Conservation (phyloP, 1,284 basidiomycete species). For the Tetrapyrgos nigripes region DNA sequence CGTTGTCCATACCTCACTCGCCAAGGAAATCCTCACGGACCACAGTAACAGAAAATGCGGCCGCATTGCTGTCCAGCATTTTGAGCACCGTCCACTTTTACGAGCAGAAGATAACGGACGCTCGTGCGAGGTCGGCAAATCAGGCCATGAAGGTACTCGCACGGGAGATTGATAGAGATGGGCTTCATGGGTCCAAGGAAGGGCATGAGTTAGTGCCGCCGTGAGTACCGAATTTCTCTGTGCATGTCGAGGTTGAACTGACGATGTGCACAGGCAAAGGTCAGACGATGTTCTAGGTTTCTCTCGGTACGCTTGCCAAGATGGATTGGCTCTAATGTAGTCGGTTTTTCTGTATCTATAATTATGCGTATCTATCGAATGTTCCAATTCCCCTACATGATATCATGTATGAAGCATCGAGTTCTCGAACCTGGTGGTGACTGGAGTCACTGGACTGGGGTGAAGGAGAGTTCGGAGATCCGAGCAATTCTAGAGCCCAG, state of each 20-base stretch:
- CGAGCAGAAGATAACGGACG: slow-evolving; percentile 52
- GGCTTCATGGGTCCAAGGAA: slow-evolving; percentile 50
- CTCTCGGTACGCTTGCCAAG: slow-evolving; percentile 55
- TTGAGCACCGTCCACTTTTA: slow-evolving; percentile 54
- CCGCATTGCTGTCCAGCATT: slow-evolving; percentile 49
- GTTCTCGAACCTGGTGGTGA: no score
- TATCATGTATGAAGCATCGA: not conserved
- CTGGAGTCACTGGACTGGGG: not conserved
- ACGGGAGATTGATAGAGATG: slow-evolving; percentile 64
- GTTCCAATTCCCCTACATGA: not conserved
- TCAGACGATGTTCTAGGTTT: slow-evolving; percentile 62
- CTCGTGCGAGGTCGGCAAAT: slow-evolving; percentile 52
- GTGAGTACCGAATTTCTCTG: slow-evolving; percentile 41
- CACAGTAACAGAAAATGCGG: slow-evolving; percentile 31
- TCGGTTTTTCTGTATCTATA: slow-evolving; percentile 71
- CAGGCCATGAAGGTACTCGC: slow-evolving; percentile 59
- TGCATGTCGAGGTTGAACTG: slow-evolving; percentile 8
- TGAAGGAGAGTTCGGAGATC: not conserved
- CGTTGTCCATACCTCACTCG: slow-evolving; percentile 38
- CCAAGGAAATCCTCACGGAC: slow-evolving; percentile 26
- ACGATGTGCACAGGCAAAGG: slow-evolving; percentile 35
- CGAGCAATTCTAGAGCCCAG: not conserved
- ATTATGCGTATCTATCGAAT: slow-evolving; percentile 11
- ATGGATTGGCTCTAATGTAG: slow-evolving; percentile 60
- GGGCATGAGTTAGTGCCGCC: slow-evolving; percentile 47